Percentiles rank a stretch among this genome's conserved stretches.
Evolutionary conservation across 2,329 filamentous ascomycete species (phyloP).

Genomic region (Apiospora kogelbergensis): DNA sequence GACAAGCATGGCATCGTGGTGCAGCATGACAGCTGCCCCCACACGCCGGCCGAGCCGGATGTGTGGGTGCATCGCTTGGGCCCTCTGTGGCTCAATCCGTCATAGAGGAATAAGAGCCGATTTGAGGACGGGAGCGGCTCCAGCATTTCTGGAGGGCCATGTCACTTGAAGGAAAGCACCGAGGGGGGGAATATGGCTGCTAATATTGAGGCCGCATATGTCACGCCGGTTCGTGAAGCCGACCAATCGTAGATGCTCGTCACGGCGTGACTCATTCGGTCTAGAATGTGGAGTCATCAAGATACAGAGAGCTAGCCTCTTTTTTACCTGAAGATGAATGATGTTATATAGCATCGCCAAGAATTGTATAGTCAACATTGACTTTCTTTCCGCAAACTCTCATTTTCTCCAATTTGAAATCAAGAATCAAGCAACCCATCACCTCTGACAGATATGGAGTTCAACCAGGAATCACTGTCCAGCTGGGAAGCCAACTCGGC

Average conservation of each 20-base stretch:
- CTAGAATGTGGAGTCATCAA: background rate
- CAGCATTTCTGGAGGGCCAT: rapidly evolving
- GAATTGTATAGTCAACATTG: background rate
- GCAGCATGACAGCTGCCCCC: background rate
- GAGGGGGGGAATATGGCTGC: too few relatives aligned
- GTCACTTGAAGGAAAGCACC: background rate
- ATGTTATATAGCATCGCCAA: background rate
- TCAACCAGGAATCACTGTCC: constrained; percentile 23
- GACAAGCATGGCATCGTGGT: background rate
- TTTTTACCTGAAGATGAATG: background rate
- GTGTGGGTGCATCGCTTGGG: background rate
- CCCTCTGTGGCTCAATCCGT: background rate
- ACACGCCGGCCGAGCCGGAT: background rate
- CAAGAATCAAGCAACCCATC: background rate
- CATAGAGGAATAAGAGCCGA: background rate
- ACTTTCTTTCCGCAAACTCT: background rate
- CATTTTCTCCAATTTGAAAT: background rate
- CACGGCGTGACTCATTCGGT: background rate
- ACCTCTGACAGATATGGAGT: constrained; percentile 1
- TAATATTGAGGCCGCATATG: too few relatives aligned
- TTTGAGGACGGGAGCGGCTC: background rate
- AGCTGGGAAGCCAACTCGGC: constrained; percentile 42
- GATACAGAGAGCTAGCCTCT: background rate
- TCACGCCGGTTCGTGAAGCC: background rate
- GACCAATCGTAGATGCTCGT: background rate